phyloP scores from a whole-genome alignment of 2,329 filamentous ascomycete species.

The Colletotrichum sansevieriae region DNA sequence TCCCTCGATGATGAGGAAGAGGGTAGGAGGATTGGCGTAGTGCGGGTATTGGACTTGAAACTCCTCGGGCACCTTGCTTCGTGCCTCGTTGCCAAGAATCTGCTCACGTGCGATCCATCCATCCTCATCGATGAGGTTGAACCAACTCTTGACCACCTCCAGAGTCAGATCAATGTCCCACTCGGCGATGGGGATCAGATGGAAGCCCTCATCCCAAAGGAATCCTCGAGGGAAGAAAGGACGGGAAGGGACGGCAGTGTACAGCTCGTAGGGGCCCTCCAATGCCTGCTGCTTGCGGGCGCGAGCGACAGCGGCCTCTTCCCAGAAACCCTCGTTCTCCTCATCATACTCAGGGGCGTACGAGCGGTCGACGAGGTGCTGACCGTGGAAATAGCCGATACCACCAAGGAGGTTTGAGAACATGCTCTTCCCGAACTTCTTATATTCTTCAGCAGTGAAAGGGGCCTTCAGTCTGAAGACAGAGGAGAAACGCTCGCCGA shows the following conservation, averaged over 20 bases:
- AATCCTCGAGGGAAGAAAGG: conserved; percentile 98
- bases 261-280: conserved; percentile 89
- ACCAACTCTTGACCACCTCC: conserved; percentile 95
- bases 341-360: conserved; percentile 95
- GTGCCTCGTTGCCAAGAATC: conserved; percentile 90
- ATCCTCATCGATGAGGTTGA: conserved; percentile 94
- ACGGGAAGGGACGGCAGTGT: conserved; percentile 90
- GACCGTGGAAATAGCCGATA: conserved; percentile 94
- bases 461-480: conserved; percentile 81
- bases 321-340: conserved; percentile 95
- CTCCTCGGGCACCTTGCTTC: conserved; percentile 92
- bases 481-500: conserved; percentile 79
- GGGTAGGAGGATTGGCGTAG: conserved; percentile 95
- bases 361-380: conserved; percentile 89
- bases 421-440: conserved; percentile 86
- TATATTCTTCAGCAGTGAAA: conserved; percentile 80
- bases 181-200: conserved; percentile 89
- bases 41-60: conserved; percentile 98
- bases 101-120: conserved; percentile 98
- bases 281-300: conserved; percentile 74
- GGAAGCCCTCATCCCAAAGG: conserved; percentile 98
- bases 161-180: conserved; percentile 92
- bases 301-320: conserved; percentile 86
- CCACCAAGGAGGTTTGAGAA: conserved; percentile 95
- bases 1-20: conserved; percentile 88